A percentile compares a stretch with the other conserved stretches of the same genome.
These are phyloP conservation scores for Bromus sterilis DNA, from an alignment of 176 grass and related monocot genomes.

Conservation along the genomic window DNA sequence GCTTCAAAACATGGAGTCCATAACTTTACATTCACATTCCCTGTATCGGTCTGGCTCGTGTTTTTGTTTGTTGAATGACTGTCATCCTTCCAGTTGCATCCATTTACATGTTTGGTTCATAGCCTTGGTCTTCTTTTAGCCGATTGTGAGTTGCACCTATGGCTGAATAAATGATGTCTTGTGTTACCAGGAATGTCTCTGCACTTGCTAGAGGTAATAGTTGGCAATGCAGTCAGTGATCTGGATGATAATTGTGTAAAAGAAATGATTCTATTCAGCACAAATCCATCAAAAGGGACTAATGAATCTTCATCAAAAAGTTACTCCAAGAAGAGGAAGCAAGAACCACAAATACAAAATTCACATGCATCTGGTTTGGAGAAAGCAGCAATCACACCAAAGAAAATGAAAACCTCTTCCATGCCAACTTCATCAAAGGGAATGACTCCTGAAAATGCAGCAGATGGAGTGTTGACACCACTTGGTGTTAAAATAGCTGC, in stretches of 20 bases:
- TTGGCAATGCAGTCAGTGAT: slow-evolving; percentile 72
- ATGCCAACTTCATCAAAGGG: slow-evolving; percentile 1
- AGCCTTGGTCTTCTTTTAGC: slow-evolving; percentile 13
- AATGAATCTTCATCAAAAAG: slow-evolving; percentile 39
- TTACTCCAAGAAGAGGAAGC: slow-evolving; percentile 75
- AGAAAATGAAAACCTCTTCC: slow-evolving; percentile 40
- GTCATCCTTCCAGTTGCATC: background rate
- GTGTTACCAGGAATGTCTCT: slow-evolving; percentile 67
- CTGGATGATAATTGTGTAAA: slow-evolving; percentile 42
- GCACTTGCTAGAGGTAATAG: slow-evolving; percentile 62
- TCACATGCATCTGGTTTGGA: slow-evolving; percentile 16
- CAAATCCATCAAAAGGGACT: slow-evolving; percentile 20
- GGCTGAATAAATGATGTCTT: slow-evolving; percentile 21
- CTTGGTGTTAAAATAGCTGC: slow-evolving; percentile 73
- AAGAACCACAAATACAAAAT: slow-evolving; percentile 27
- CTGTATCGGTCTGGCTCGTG: background rate
- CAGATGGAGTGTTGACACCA: slow-evolving; percentile 20
- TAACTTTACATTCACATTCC: background rate
- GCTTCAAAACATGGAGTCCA: background rate
- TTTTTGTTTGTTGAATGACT: background rate
- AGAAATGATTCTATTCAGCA: slow-evolving; percentile 17
- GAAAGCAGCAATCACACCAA: slow-evolving; percentile 23
- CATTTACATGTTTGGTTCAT: slow-evolving; percentile 5
- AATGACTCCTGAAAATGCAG: slow-evolving; percentile 15
- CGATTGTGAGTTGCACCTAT: background rate